Conservation (phyloP, 2,329 filamentous ascomycete species). For the Pestalotiopsis sp. region DNA sequence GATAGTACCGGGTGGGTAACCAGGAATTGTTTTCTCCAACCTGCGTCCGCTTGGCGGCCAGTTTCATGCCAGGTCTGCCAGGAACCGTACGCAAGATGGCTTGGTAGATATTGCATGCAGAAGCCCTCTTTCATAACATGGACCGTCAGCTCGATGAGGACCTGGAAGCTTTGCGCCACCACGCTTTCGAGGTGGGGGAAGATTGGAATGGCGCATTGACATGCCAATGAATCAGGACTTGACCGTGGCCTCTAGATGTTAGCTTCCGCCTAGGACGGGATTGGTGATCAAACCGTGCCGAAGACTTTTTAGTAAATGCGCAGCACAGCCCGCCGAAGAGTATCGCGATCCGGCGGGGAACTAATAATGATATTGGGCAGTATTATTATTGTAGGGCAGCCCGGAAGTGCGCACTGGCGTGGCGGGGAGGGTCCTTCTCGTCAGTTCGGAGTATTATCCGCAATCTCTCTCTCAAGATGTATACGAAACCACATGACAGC, state of each 20-base stretch:
- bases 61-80: not conserved
- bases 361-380: not conserved
- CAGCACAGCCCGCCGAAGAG: conserved; percentile 19
- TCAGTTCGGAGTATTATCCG: not conserved
- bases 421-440: not conserved
- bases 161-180: not conserved
- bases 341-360: not conserved
- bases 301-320: conserved; percentile 5
- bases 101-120: not conserved
- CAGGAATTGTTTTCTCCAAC: not conserved
- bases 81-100: not conserved
- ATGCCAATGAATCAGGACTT: not conserved
- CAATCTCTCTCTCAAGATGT: too few relatives aligned
- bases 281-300: conserved; percentile 24
- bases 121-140: not conserved
- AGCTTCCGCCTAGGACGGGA: conserved; percentile 8
- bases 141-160: not conserved
- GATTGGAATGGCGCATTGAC: not conserved
- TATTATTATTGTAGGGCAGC: not conserved
- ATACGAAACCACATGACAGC: too few relatives aligned
- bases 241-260: not conserved
- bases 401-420: not conserved
- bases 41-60: not conserved
- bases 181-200: not conserved
- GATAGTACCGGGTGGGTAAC: not conserved